Base-by-base conservation (phyloP, 2,329 filamentous ascomycete genomes). In the Diaporthe destruens region DNA sequence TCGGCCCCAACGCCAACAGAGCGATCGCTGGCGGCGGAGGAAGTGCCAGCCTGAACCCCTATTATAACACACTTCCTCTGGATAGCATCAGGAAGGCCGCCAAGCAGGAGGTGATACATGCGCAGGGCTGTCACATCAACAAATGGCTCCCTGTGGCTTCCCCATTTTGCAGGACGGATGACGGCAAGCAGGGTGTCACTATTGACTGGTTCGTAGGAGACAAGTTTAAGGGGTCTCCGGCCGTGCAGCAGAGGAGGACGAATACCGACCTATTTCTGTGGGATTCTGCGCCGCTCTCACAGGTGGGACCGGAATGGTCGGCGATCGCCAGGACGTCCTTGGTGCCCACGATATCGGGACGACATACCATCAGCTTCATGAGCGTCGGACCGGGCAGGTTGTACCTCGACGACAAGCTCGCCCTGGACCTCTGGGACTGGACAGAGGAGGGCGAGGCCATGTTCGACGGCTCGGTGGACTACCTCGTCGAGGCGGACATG, bases 201-300 rank as follows among this genome's bases (percentile, higher is more conserved):
- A 86, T 93, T 18, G 89, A 93, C 69, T 93, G 91, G 84, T 92
- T 87, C 77, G 84, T 85, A 18, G 90, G 90, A 6, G 90, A 93
- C 75, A 85, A 87, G 72, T 92, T 93, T 74, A 80, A 89, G 71
- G 90, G 89, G 2, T 79, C 84, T 29, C 88, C 90, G 12, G 83
- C 86, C 0, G 84, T 90, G 20, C 83, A 87, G 2, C 89, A 92
- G 77, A 85, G 86, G 66, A 87, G 91, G 74, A 86, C 83, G 9
- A 91, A 91, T 77, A 92, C 90, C 0, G 90, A 93, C 77, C 85
- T 93, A 1, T 92, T 91, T 84, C 84, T 93, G 2, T 93, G 91
- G 90, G 91, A 93, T 76, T 92, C 91, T 3, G 90, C 90, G 0
- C 91, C 91, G 7, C 79, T 87, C 20, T 84, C 85, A 29, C 84